Conservation (phyloP, 768 basidiomycete species). For the Boletus patriciae region DNA sequence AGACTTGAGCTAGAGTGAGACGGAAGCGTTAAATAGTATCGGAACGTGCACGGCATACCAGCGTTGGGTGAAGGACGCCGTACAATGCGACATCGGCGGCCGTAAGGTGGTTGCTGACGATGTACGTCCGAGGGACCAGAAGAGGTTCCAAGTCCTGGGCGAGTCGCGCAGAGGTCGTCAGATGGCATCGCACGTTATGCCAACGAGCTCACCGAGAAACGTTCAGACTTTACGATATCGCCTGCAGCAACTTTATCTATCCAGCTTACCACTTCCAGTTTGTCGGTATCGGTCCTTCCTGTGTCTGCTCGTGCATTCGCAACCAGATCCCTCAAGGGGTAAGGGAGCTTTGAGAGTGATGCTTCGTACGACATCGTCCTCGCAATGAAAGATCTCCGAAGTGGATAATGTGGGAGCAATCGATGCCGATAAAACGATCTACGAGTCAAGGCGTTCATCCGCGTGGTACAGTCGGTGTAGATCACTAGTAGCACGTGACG, state of each 20-base stretch:
- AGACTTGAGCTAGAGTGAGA: constrained; percentile 46
- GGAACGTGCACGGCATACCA: constrained; percentile 51
- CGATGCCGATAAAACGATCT: constrained; percentile 27
- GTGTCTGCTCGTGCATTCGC: constrained; percentile 35
- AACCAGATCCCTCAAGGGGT: constrained; percentile 59
- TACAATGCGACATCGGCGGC: constrained; percentile 91
- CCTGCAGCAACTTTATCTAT: constrained; percentile 60
- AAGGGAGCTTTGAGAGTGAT: constrained; percentile 45
- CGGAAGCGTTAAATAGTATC: background rate
- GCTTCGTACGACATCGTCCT: constrained; percentile 55
- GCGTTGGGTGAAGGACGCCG: constrained; percentile 77
- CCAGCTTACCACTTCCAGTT: constrained; percentile 66
- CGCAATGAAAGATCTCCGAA: constrained; percentile 13
- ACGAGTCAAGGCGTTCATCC: constrained; percentile 20
- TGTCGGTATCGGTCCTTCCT: constrained; percentile 61
- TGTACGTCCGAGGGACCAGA: constrained; percentile 77
- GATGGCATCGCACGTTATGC: background rate
- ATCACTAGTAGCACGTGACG: constrained; percentile 29
- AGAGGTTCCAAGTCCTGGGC: constrained; percentile 68
- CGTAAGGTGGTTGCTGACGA: constrained; percentile 81
- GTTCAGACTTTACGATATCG: constrained; percentile 45
- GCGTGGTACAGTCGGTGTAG: background rate
- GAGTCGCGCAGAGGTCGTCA: constrained; percentile 3
- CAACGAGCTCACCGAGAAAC: constrained; percentile 47
- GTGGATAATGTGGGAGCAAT: constrained; percentile 11